Base-by-base conservation (phyloP, 176 grass and related monocot species). In the Triticum urartu region DNA sequence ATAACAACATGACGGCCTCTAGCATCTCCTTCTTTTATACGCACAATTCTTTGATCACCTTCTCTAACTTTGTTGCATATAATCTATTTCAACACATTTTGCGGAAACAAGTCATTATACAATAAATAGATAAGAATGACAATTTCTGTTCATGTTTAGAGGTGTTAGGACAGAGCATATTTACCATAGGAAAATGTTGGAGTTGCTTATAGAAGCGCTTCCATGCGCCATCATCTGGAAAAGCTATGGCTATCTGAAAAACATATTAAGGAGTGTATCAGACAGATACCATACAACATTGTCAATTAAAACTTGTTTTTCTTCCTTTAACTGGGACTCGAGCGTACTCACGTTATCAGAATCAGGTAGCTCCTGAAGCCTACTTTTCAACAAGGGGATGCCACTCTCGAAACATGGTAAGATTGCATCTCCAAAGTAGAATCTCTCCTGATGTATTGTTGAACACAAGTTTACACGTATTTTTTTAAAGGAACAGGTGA, bases 321-420 rank as follows among this genome's bases (percentile, higher is more conserved):
- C n/a, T 64, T 63, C 6, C 12, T 60, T 80, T 70, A 54, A 7
- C 71, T 18, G 43, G 39, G 24, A 54, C 21, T 77, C 24, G 52
- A 13, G 47, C 6, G 8, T 39, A 83, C 92, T 88, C 52, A 99
- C 97, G 87, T 99, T 99, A 71, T 99, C 77, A 40, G 97, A 91
- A 84, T 99, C 90, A 68, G 97, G 94, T 79, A 99, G 82, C 42
- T 94, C 80, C 61, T 87, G 94, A 81, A 99, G 88, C 79, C 88
- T 89, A 75, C 72, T 84, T 80, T 94, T 89, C 28, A 99, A 65
- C 81, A 99, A 86, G 43, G 97, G 97, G 36, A 99, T 91, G 15
- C 93, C 97, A 91, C 91, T 96, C 88, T 96, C 97, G 84, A 99
- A 99, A 90, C 94, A 98, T 65, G 94, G 97, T 36, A 98, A 95